phyloP scores from a whole-genome alignment of 768 basidiomycete species.

The Butyriboletus loyo region DNA sequence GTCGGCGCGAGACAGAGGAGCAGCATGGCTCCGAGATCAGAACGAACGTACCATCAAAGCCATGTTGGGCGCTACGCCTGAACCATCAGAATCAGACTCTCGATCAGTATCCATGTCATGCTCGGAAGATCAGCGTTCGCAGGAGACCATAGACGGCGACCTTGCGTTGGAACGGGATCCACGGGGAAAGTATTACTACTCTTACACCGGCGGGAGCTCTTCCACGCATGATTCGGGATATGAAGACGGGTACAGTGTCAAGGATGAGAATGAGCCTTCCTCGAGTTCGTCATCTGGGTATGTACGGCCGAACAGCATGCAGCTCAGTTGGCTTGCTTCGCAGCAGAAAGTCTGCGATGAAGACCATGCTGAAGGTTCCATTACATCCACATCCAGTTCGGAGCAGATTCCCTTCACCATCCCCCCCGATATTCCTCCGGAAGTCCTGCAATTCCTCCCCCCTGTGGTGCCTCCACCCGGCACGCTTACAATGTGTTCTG shows the following conservation, averaged over 20 bases:
- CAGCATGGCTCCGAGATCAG: constrained; percentile 83
- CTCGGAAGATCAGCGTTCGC: constrained; percentile 31
- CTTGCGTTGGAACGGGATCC: constrained; percentile 65
- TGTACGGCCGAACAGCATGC: constrained; percentile 62
- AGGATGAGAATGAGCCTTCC: constrained; percentile 31
- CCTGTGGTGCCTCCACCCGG: constrained; percentile 51
- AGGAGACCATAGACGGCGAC: constrained; percentile 52
- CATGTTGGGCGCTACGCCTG: constrained; percentile 55
- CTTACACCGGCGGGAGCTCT: constrained; percentile 53
- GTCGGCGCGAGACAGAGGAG: constrained; percentile 63
- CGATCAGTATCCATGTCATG: constrained; percentile 37
- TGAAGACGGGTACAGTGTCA: constrained; percentile 45
- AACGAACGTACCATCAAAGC: constrained; percentile 61
- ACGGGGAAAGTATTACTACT: constrained; percentile 74
- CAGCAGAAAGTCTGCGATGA: constrained; percentile 41
- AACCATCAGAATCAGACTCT: constrained; percentile 56
- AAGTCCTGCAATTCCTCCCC: constrained; percentile 51
- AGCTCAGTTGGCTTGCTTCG: constrained; percentile 61
- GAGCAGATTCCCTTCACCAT: constrained; percentile 19
- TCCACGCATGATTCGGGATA: constrained; percentile 52
- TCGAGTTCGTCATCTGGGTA: constrained; percentile 29
- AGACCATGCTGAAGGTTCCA: constrained; percentile 8
- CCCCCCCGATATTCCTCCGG: constrained; percentile 42
- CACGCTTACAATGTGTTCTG: constrained; percentile 76
- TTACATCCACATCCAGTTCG: constrained; percentile 12